Percentiles rank a stretch among this genome's conserved stretches.
Conservation (phyloP, 805 yeast species). For the Monosporozyma servazzii region DNA sequence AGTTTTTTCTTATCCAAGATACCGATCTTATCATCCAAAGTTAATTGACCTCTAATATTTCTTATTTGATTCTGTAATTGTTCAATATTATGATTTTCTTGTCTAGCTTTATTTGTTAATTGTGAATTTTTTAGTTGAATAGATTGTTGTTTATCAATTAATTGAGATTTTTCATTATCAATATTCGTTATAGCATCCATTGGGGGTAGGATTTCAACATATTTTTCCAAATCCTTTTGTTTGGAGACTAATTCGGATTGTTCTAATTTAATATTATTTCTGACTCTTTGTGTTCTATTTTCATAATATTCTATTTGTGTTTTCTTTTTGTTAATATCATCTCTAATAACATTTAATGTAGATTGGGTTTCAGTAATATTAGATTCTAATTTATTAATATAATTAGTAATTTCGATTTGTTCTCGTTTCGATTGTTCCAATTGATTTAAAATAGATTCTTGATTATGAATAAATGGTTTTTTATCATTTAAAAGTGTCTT, state of each 20-base stretch:
- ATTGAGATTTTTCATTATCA: constrained; percentile 15
- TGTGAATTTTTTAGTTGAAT: constrained; percentile 15
- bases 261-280: constrained; percentile 8
- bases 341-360: constrained; percentile 12
- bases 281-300: constrained; percentile 15
- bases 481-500: constrained; percentile 17
- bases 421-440: constrained; percentile 7
- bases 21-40: constrained; percentile 43
- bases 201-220: constrained; percentile 10
- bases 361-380: constrained; percentile 5
- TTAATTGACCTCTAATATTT: constrained; percentile 31
- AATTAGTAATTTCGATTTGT: constrained; percentile 2
- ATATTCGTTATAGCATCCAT: constrained; percentile 10
- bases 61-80: constrained; percentile 29
- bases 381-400: neutral
- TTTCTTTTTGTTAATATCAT: constrained; percentile 11
- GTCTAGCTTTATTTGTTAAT: constrained; percentile 25
- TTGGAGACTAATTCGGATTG: constrained; percentile 6
- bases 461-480: constrained; percentile 24
- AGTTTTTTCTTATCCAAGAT: constrained; percentile 34
- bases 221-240: constrained; percentile 4
- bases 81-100: constrained; percentile 35
- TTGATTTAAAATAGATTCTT: constrained; percentile 22
- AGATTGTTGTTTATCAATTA: constrained; percentile 14
- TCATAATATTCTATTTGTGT: constrained; percentile 15